Evolutionary conservation across 2,329 filamentous ascomycete genomes (phyloP).

Genomic region (Colletotrichum neosansevieriae): DNA sequence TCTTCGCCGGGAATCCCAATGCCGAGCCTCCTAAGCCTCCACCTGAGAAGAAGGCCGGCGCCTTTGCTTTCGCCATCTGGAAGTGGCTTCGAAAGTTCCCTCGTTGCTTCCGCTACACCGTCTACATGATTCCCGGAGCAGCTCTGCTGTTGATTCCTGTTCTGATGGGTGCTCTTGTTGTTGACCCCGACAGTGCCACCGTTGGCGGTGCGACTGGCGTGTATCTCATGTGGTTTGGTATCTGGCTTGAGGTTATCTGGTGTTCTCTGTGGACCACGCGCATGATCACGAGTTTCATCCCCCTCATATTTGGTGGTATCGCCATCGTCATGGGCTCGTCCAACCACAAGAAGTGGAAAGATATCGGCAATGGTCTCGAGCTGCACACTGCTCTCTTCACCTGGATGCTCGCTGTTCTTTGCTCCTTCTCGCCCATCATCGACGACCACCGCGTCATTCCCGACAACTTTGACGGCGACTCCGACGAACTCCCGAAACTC

Average conservation of each 20-base stretch:
- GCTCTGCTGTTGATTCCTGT: conserved; percentile 60
- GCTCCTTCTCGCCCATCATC: conserved; percentile 89
- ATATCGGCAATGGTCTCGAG: conserved; percentile 87
- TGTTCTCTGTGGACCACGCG: conserved; percentile 85
- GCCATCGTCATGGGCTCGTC: conserved; percentile 84
- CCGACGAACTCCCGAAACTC: conserved; percentile 52
- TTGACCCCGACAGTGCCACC: conserved; percentile 55
- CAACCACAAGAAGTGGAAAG: conserved; percentile 92
- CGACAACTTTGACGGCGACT: conserved; percentile 55
- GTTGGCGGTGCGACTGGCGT: conserved; percentile 79
- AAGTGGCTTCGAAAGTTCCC: conserved; percentile 62
- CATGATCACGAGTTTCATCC: conserved; percentile 65
- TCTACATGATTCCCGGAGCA: conserved; percentile 62
- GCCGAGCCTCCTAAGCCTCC: conserved; percentile 22
- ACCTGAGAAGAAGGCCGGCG: conserved; percentile 42
- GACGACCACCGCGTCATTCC: conserved; percentile 63
- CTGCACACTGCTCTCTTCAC: conserved; percentile 88
- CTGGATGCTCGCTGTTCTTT: conserved; percentile 88
- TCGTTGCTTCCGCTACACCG: conserved; percentile 60
- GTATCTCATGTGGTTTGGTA: conserved; percentile 87
- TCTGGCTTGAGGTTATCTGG: conserved; percentile 96
- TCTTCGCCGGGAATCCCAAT: conserved; percentile 52
- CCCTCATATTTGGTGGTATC: conserved; percentile 59
- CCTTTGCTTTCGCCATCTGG: conserved; percentile 53
- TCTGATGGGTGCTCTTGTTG: conserved; percentile 56